These are phyloP conservation scores for Aureococcus anophagefferens DNA, from an alignment of 108 stramenopile species.

Conservation along the genomic window DNA sequence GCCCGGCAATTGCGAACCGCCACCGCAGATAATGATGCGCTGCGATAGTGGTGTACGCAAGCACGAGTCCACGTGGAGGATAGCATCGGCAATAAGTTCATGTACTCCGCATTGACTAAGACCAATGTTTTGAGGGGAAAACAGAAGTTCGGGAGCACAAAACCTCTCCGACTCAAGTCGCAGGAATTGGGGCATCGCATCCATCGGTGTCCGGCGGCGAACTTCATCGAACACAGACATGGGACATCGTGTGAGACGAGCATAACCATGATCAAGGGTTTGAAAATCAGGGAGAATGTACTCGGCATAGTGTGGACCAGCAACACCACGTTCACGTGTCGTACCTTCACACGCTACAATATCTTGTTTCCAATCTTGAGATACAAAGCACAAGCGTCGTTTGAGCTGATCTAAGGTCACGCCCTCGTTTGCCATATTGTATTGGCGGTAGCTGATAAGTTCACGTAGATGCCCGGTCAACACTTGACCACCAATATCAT, in stretches of 20 bases:
- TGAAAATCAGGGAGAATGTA: slow-evolving; percentile 46
- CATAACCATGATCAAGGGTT: slow-evolving; percentile 27
- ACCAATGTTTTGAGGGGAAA: slow-evolving; percentile 35
- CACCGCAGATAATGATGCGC: too few species aligned
- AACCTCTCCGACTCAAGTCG: slow-evolving; percentile 30
- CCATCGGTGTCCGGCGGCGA: neutral
- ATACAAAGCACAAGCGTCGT: slow-evolving; percentile 20
- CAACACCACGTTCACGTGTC: neutral
- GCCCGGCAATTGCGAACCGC: too few species aligned
- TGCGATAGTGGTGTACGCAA: too few species aligned
- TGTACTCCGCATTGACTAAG: too few species aligned
- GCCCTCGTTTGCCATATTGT: slow-evolving; percentile 48
- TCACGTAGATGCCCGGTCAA: slow-evolving; percentile 51
- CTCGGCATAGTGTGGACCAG: slow-evolving; percentile 11
- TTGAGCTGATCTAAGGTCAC: slow-evolving; percentile 25
- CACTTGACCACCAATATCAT: slow-evolving; percentile 50
- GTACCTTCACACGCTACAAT: slow-evolving; percentile 3
- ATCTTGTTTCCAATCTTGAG: slow-evolving; percentile 23
- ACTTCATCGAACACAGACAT: too few species aligned
- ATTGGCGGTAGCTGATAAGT: slow-evolving; percentile 40
- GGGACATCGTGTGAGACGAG: too few species aligned
- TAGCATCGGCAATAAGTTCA: too few species aligned
- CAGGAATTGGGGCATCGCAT: slow-evolving; percentile 7
- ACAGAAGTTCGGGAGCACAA: slow-evolving; percentile 42
- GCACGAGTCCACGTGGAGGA: too few species aligned